A percentile compares a stretch with the other conserved stretches of the same genome.
phyloP scores from a whole-genome alignment of 768 basidiomycete genomes.

The Antrodiella citrinella region DNA sequence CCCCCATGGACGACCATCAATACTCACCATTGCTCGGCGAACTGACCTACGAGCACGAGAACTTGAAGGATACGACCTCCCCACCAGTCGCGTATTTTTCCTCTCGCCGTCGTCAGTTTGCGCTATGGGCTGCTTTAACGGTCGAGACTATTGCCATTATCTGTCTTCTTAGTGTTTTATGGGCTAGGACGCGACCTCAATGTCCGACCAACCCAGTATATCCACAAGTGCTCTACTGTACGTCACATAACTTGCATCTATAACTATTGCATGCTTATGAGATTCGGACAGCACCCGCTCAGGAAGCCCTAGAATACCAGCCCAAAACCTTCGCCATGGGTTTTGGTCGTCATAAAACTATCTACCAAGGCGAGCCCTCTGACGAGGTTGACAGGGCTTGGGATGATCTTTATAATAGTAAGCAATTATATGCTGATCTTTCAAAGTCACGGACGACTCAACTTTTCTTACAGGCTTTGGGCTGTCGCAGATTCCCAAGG shows the following conservation, averaged over 20 bases:
- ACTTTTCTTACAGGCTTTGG: neutral
- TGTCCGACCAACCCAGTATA: neutral
- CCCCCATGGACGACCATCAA: too few species aligned
- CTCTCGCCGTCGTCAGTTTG: neutral
- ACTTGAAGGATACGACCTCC: neutral
- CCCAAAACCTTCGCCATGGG: neutral
- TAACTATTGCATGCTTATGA: neutral
- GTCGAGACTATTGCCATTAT: neutral
- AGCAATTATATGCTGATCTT: neutral
- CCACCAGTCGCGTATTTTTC: neutral
- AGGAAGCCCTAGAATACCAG: conserved; percentile 4
- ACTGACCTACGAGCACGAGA: too few species aligned
- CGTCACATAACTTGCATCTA: too few species aligned
- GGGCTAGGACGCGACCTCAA: neutral
- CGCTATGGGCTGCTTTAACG: neutral
- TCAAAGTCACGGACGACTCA: neutral
- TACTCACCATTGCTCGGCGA: too few species aligned
- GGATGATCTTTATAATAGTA: conserved; percentile 3
- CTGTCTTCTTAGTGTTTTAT: neutral
- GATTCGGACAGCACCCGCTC: conserved; percentile 6
- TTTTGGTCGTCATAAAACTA: neutral
- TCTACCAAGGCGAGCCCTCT: conserved; percentile 3
- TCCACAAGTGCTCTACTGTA: conserved; percentile 6
- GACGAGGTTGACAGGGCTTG: conserved; percentile 5
- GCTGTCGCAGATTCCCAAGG: conserved; percentile 2